Evolutionary conservation across 2,329 filamentous ascomycete species (phyloP), one percentile per base, ranked within the genome.

Genomic region (Aspergillus phoenicis): DNA sequence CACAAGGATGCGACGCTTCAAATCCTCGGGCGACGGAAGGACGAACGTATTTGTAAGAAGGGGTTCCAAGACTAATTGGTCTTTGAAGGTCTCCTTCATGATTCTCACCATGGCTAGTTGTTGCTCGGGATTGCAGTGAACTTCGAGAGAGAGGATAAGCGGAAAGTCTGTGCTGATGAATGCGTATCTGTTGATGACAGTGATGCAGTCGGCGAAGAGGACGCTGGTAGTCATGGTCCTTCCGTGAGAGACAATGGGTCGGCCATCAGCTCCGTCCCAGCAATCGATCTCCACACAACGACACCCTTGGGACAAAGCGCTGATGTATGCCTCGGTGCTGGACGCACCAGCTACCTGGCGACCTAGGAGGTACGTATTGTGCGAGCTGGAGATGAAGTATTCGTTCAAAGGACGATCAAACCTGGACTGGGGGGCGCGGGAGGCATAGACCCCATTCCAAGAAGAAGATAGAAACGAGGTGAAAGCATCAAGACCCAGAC

Each of bases 221-320:
- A 98, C 93, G 61, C 91, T 89, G 11, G 88, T 94, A 0, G 95
- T 98, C 77, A 96, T 84, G 0, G 93, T 97, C 61, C 89, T 88
- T 24, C 95, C 95, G 70, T 99, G 95, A 63, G 91, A 93, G 33
- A 99, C 95, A 57, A 93, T 87, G 0, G 95, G 95, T 70, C 91
- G 87, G 41, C 91, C 92, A 72, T 97, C 90, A 56, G 86, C 85
- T 15, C 95, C 95, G 76, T 99, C 93, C 95, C 95, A 99, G 77
- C 94, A 98, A 77, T 99, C 95, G 56, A 99, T 92, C 78, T 99
- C 95, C 49, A 99, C 89, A 75, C 95, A 98, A 53, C 95, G 90
- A 74, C 95, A 99, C 8, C 93, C 93, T 62, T 91, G 89, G 64
- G 91, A 88, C 6, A 99, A 84, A 3, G 93, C 91, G 8, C 88